A percentile compares a stretch with the other conserved stretches of the same genome.
These are phyloP conservation scores for sweet orange (Citrus sinensis) DNA, from an alignment of 345 rosid genomes.

Conservation along the genomic window DVS_A1.0 CM039163.1:41128501-41129000, in stretches of 20 bases:
- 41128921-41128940: not conserved
- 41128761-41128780: not conserved
- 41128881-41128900: slow-evolving; percentile 65
- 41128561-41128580: not conserved
- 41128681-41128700: not conserved
- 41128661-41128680: not conserved
- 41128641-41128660: not conserved
- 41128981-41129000: slow-evolving; percentile 88
- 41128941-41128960: not conserved
- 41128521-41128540: not conserved
- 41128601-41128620: not conserved
- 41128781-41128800: not conserved
- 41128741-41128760: not conserved
- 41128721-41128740: not conserved
- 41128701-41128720: not conserved
- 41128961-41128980: slow-evolving; percentile 20
- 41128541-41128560: not conserved
- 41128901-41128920: slow-evolving; percentile 37
- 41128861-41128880: slow-evolving; percentile 60
- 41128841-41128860: slow-evolving; percentile 78
- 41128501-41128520: not conserved
- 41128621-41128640: not conserved
- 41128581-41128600: not conserved
- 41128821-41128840: slow-evolving; percentile 37
- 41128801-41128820: no score